Base-by-base conservation (phyloP, 225 moss, liverwort and hornwort genomes). In the Pseudisothecium myosuroides region DNA sequence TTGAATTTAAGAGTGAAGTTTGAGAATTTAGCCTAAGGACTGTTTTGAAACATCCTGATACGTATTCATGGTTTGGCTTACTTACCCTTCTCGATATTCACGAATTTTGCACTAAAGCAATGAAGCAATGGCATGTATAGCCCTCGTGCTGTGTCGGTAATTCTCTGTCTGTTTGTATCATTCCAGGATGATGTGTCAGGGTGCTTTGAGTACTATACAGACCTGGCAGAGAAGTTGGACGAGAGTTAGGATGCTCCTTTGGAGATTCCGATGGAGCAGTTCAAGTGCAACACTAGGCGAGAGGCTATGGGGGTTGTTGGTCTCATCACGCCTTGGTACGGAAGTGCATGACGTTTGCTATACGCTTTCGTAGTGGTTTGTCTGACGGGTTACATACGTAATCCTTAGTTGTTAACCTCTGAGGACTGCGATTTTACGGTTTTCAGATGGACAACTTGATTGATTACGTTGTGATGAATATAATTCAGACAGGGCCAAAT, bases 191-290 rank as follows among this genome's bases (percentile, higher is more conserved):
- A 99, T 93, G 99, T 99, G 66, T 93, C 99, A 84, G 97, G 96
- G 63, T 99, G 99, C 91, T 99, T 99, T 85, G 97, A 99, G 85
- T 99, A 99, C 84, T 97, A 97, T 90, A 97, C 97, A 17, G 99
- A 95, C 92, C 90, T 97, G 88, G 97, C 96, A 31, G 96, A 99
- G 94, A 95, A 92, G 87, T 92, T 99, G 45, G 97, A 97, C 89
- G 95, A 94, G 76, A 94, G 91, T 60, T 96, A 96, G 88, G 90
- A 95, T 89, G 85, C 94, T 63, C 93, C 96, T 82, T 10, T 97
- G 86, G 96, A 95, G 65, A 96, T 99, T 82, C 99, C 97, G 11
- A 96, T 97, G 96, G 99, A 97, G 83, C 95, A 95, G 86, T 99
- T 99, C 58, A 94, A 95, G 84, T 93, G 97, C 75, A 95, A 89